Conservation (phyloP, 208 protist genomes). For the Crithidia sp. region DNA sequence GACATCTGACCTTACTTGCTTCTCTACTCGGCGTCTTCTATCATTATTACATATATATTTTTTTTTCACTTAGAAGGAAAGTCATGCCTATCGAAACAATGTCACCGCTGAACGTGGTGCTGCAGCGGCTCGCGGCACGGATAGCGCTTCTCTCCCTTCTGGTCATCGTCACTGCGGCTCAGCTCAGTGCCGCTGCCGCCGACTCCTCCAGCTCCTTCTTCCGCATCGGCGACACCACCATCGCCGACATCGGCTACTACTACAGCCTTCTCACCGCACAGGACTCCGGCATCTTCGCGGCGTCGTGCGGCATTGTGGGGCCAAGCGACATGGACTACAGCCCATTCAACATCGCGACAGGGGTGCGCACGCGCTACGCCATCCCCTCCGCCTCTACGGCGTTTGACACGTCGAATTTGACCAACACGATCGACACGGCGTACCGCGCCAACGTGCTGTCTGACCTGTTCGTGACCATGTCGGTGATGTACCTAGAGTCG, state of each 20-base stretch:
- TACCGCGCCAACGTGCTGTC: constrained; percentile 55
- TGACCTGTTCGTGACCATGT: constrained; percentile 55
- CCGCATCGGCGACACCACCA: not conserved
- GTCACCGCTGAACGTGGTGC: too few relatives aligned
- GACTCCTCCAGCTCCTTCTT: not conserved
- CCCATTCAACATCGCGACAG: not conserved
- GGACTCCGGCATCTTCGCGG: constrained; percentile 30
- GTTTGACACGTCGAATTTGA: not conserved
- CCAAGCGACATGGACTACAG: constrained; percentile 2
- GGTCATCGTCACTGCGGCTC: too few relatives aligned
- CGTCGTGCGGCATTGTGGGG: not conserved
- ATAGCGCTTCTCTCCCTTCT: too few relatives aligned
- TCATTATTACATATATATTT: too few relatives aligned
- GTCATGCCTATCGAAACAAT: too few relatives aligned
- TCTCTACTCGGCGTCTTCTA: too few relatives aligned
- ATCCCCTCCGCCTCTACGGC: not conserved
- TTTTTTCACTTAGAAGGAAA: too few relatives aligned
- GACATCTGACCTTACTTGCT: too few relatives aligned
- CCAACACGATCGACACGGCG: constrained; percentile 26
- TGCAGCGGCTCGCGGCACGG: too few relatives aligned
- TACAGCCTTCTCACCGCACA: constrained; percentile 1
- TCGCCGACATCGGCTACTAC: constrained; percentile 10
- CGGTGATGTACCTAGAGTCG: constrained; percentile 48
- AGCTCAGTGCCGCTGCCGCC: too few relatives aligned
- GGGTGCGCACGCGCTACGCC: constrained; percentile 1